A percentile compares a stretch with the other conserved stretches of the same genome.
Evolutionary conservation across 2,329 filamentous ascomycete species (phyloP).

Genomic region (Plenodomus tracheiphilus): DNA sequence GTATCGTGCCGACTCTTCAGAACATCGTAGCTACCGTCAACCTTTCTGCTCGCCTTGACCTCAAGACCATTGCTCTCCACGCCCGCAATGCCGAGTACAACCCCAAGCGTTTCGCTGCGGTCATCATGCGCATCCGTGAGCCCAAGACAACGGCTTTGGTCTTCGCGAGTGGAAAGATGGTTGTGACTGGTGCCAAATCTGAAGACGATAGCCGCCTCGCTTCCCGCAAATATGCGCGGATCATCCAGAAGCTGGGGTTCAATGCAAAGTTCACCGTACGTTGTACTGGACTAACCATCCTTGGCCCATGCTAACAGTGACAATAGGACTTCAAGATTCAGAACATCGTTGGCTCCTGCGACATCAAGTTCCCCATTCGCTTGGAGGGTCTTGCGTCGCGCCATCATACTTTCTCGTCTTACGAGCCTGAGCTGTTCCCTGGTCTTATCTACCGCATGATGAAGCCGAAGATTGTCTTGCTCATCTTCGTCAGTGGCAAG

Average conservation of each 20-base stretch:
- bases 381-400: slow-evolving; percentile 93
- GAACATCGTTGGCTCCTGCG: slow-evolving; percentile 97
- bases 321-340: slow-evolving; percentile 84
- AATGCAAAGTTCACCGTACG: slow-evolving; percentile 88
- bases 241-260: slow-evolving; percentile 99
- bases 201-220: slow-evolving; percentile 98
- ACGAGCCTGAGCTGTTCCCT: slow-evolving; percentile 97
- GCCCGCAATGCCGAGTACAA: slow-evolving; percentile 99
- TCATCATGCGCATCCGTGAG: slow-evolving; percentile 99
- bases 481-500: slow-evolving; percentile 98
- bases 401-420: slow-evolving; percentile 95
- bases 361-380: slow-evolving; percentile 99
- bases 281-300: slow-evolving; percentile 18
- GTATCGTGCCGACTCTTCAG: slow-evolving; percentile 62
- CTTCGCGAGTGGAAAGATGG: slow-evolving; percentile 99
- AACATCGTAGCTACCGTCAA: slow-evolving; percentile 99
- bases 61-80: slow-evolving; percentile 98
- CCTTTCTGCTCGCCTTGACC: slow-evolving; percentile 95
- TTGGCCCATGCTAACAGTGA: slow-evolving; percentile 18
- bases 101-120: slow-evolving; percentile 97
- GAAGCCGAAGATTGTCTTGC: slow-evolving; percentile 97
- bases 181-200: slow-evolving; percentile 95
- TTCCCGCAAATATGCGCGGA: slow-evolving; percentile 95
- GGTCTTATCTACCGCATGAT: slow-evolving; percentile 99
- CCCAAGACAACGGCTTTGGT: slow-evolving; percentile 98